Evolutionary conservation across 495 filamentous ascomycete genomes (phyloP).

Genomic region (Penicillium tannophilum): DNA sequence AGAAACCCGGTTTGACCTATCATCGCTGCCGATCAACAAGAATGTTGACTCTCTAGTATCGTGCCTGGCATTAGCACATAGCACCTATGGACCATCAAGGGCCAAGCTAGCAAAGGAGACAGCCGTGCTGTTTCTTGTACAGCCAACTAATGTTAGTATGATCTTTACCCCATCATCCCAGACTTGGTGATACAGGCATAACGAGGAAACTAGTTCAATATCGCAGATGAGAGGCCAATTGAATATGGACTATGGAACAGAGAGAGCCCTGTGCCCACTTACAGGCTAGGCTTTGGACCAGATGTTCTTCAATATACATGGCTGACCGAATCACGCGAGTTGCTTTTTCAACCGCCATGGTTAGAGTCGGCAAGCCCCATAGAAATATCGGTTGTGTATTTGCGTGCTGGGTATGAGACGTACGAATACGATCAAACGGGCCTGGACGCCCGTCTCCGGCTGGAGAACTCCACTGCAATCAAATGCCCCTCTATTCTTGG

Average conservation of each 20-base stretch:
- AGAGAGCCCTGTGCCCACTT: slow-evolving; percentile 47
- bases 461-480: slow-evolving; percentile 77
- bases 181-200: not conserved
- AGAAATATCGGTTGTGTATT: slow-evolving; percentile 80
- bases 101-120: slow-evolving; percentile 22
- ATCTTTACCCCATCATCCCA: not conserved
- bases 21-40: slow-evolving; percentile 60
- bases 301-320: slow-evolving; percentile 62
- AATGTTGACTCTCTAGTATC: slow-evolving; percentile 62
- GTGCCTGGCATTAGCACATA: slow-evolving; percentile 66
- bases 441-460: slow-evolving; percentile 60
- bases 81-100: slow-evolving; percentile 58
- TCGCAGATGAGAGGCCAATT: slow-evolving; percentile 72
- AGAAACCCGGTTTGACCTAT: slow-evolving; percentile 12
- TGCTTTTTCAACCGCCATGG: slow-evolving; percentile 72
- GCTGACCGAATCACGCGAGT: slow-evolving; percentile 58
- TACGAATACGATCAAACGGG: slow-evolving; percentile 69
- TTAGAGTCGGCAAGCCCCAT: slow-evolving; percentile 46
- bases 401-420: slow-evolving; percentile 80
- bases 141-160: slow-evolving; percentile 60
- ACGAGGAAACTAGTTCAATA: slow-evolving; percentile 54
- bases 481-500: slow-evolving; percentile 84
- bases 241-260: slow-evolving; percentile 50
- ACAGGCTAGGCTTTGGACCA: slow-evolving; percentile 62
- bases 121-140: slow-evolving; percentile 75